Percentiles rank a stretch among this genome's conserved stretches.
These are phyloP conservation scores for Yarrowia osloensis DNA, from an alignment of 805 yeast genomes.

Conservation along the genomic window DNA sequence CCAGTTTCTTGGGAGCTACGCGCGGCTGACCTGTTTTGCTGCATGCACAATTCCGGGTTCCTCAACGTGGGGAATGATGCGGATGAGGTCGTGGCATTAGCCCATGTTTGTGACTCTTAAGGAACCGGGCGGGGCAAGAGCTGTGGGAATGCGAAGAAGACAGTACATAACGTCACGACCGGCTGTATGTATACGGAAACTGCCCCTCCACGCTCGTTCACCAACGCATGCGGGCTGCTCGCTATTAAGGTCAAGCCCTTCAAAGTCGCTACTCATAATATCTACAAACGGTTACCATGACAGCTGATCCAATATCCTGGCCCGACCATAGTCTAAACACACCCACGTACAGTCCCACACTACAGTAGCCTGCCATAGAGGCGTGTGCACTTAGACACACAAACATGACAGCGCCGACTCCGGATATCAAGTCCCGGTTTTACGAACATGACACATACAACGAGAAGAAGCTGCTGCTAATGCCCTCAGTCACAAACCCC, in stretches of 20 bases:
- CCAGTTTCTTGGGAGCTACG: too few relatives aligned
- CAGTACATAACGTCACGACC: too few relatives aligned
- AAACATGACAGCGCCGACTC: not conserved
- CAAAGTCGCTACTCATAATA: not conserved
- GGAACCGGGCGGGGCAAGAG: too few relatives aligned
- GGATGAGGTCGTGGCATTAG: not conserved
- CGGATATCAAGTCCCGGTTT: not conserved
- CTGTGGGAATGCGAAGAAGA: too few relatives aligned
- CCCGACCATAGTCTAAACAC: not conserved
- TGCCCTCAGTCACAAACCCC: not conserved
- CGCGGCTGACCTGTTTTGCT: too few relatives aligned
- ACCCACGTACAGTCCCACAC: not conserved
- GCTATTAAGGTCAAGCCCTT: too few relatives aligned
- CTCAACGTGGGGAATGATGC: not conserved
- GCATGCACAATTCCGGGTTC: too few relatives aligned
- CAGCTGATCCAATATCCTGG: not conserved
- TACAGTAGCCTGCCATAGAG: too few relatives aligned
- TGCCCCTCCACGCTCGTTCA: too few relatives aligned
- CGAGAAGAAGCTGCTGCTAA: not conserved
- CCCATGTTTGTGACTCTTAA: not conserved
- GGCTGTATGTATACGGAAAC: too few relatives aligned
- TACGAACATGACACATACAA: conserved; percentile 1
- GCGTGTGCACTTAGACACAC: not conserved
- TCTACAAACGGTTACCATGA: not conserved
- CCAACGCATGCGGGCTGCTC: too few relatives aligned